Base-by-base conservation (phyloP, 495 filamentous ascomycete species). In the Aspergillus egyptiacus region DNA sequence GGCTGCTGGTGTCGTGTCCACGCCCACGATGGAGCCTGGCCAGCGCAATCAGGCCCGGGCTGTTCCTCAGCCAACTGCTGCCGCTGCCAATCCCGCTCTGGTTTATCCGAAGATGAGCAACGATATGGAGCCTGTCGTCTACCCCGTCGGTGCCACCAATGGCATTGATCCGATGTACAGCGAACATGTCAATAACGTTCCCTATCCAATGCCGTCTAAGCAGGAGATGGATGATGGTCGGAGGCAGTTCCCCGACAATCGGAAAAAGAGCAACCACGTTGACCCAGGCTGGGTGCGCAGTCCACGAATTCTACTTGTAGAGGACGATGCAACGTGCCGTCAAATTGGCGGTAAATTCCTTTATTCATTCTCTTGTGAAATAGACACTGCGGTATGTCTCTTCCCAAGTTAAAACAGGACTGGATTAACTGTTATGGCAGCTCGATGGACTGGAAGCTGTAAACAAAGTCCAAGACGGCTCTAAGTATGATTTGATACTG, bases 341-440 rank as follows among this genome's bases (percentile, higher is more conserved):
- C 79, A 91, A 43, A 96, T 98, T 54, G 93, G 94, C 28, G 83
- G 87, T 38, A 96, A 96, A 67, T 97, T 97, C 64, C 71, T 98
- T 30, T 85, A 87, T 47, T 85, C 84, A 11, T 91, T 95, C 62
- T 80, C 85, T 45, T 97, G 93, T 63, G 78, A 80, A 8, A 94
- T 97, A 61, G 88, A 96, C 63, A 87, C 81, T 59, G 87, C 91
- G 53, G 91, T 96, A 83, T 69, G 91, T 59, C 81, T 82, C 83
- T 81, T 19, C 45, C 10, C 22, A 6, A 1, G 9, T 41, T 20
- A 25, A 8, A 0, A 31, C 7, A 11, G 38, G 22, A 28, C 34
- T 2, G n/a, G 13, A 13, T 22, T 15, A 36, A 51, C 73, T 34
- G 30, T 23, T 5, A 23, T 37, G 40, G 43, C 58, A 95, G 87